Conservation (phyloP, 495 filamentous ascomycete genomes). For the Apiosordaria backusii region DNA sequence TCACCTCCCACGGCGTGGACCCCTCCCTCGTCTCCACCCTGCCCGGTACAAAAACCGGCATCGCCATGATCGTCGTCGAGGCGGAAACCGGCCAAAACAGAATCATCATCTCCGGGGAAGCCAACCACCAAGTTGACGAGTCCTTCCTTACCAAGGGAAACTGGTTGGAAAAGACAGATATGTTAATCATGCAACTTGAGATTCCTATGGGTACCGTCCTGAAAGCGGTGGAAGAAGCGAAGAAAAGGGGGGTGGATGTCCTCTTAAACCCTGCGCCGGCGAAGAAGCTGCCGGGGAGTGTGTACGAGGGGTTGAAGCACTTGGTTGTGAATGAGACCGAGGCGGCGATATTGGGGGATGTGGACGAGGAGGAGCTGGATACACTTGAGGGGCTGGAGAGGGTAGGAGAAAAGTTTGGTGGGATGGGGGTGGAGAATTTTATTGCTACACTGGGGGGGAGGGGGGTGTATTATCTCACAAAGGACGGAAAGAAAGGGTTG, state of each 20-base stretch:
- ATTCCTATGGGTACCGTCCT: conserved; percentile 71
- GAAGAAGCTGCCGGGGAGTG: conserved; percentile 60
- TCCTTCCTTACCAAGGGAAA: background rate
- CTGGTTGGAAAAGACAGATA: conserved; percentile 38
- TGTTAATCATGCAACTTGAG: conserved; percentile 87
- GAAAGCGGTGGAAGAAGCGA: conserved; percentile 55
- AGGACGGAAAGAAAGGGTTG: conserved; percentile 37
- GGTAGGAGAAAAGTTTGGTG: conserved; percentile 58
- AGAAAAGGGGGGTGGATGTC: conserved; percentile 51
- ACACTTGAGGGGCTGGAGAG: conserved; percentile 39
- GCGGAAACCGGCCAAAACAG: conserved; percentile 76
- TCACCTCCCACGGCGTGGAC: conserved; percentile 61
- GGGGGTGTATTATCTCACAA: conserved; percentile 60
- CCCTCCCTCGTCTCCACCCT: conserved; percentile 47
- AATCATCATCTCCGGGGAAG: conserved; percentile 76
- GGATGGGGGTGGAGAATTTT: conserved; percentile 66
- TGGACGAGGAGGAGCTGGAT: conserved; percentile 47
- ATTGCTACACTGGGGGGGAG: conserved; percentile 79
- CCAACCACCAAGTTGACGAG: conserved; percentile 55
- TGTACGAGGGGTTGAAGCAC: conserved; percentile 66
- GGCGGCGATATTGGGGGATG: conserved; percentile 64
- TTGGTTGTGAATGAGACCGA: conserved; percentile 91
- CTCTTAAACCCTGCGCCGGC: conserved; percentile 87
- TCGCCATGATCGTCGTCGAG: conserved; percentile 82
- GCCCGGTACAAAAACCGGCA: conserved; percentile 61